phyloP scores from a whole-genome alignment of 2,329 filamentous ascomycete genomes.

The Pleomassaria siparia region DNA sequence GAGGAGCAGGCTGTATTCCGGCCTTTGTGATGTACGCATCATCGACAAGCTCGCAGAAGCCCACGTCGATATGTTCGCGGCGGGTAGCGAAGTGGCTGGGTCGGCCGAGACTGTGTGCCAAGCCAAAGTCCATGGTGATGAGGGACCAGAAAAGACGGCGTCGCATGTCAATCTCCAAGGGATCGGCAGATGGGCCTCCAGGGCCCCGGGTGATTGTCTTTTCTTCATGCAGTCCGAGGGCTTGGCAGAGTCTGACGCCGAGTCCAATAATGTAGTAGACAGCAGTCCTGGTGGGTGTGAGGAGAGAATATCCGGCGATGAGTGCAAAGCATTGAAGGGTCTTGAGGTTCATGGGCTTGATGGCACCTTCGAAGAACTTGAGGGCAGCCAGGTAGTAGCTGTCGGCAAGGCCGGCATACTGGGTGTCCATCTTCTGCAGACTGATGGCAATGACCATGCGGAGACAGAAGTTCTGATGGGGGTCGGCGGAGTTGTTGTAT shows the following conservation, averaged over 20 bases:
- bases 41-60: constrained; percentile 79
- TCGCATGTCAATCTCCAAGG: constrained; percentile 83
- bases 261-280: constrained; percentile 92
- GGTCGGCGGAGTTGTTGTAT: constrained; percentile 72
- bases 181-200: constrained; percentile 62
- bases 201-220: constrained; percentile 74
- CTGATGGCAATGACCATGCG: constrained; percentile 94
- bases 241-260: constrained; percentile 83
- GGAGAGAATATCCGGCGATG: constrained; percentile 85
- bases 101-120: constrained; percentile 84
- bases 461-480: constrained; percentile 84
- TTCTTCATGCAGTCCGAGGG: constrained; percentile 84
- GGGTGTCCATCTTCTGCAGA: constrained; percentile 84
- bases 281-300: constrained; percentile 88
- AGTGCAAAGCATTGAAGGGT: constrained; percentile 87
- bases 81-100: constrained; percentile 82
- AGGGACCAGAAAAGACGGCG: constrained; percentile 87
- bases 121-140: constrained; percentile 81
- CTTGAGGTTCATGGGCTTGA: constrained; percentile 85
- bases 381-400: constrained; percentile 93
- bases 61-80: constrained; percentile 80
- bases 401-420: constrained; percentile 91
- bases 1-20: constrained; percentile 70
- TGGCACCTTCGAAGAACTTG: constrained; percentile 76
- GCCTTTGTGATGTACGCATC: constrained; percentile 79